Percentiles rank a stretch among this genome's conserved stretches.
phyloP scores from a whole-genome alignment of 768 basidiomycete species.

The Lactifluus subvellereus region DNA sequence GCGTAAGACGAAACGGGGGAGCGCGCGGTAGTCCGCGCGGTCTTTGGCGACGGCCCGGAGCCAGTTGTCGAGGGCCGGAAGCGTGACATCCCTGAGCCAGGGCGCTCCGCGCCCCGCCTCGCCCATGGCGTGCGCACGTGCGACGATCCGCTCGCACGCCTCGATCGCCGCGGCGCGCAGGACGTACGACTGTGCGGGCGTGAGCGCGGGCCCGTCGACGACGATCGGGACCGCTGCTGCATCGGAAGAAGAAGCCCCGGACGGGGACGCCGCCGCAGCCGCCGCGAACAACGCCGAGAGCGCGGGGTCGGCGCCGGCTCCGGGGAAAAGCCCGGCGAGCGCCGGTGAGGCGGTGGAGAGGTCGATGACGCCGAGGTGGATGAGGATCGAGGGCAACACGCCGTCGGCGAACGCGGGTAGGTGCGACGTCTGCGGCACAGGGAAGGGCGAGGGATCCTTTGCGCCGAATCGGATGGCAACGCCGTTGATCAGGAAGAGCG shows the following conservation, averaged over 20 bases:
- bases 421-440: conserved; percentile 51
- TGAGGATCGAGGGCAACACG: conserved; percentile 74
- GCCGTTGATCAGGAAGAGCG: conserved; percentile 72
- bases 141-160: conserved; percentile 66
- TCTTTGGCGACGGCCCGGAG: conserved; percentile 83
- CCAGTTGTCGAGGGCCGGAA: conserved; percentile 68
- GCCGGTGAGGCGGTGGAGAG: conserved; percentile 41
- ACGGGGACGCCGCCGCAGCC: conserved; percentile 21
- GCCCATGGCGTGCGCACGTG: conserved; percentile 42
- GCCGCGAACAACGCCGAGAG: conserved; percentile 40
- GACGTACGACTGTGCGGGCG: conserved; percentile 56
- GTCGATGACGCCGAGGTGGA: conserved; percentile 72
- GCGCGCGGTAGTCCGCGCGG: conserved; percentile 57
- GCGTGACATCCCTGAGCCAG: conserved; percentile 53
- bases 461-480: conserved; percentile 61
- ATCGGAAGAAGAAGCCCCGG: conserved; percentile 21
- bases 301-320: conserved; percentile 35
- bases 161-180: conserved; percentile 76
- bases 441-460: conserved; percentile 47
- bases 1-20: conserved; percentile 60
- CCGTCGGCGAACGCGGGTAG: conserved; percentile 76
- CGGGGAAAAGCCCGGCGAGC: conserved; percentile 44
- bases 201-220: conserved; percentile 50
- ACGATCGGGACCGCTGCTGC: conserved; percentile 25
- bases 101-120: conserved; percentile 25